Base-by-base conservation (phyloP, 1,284 basidiomycete species). In the Ustilago sp. region DNA sequence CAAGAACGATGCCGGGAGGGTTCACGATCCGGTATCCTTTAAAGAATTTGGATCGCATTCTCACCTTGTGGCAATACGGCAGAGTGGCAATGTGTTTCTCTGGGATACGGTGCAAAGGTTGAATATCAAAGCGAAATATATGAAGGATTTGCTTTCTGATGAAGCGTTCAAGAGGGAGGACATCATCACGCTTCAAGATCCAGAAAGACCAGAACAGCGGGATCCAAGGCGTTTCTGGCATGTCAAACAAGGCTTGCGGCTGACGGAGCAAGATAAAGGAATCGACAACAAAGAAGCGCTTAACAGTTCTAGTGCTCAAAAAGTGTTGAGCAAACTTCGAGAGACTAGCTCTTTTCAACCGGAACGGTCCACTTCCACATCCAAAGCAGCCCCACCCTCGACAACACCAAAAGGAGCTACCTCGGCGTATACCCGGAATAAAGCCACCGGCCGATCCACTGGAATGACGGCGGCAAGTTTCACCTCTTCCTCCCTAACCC, bases 401-500 rank as follows among this genome's bases (percentile, higher is more conserved):
- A 28, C 23, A 32, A 39, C 41, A 15, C 0, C 45, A 0, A 55
- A 53, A 13, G 36, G 47, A 17, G 3, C 63, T 11, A 61, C 17
- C 36, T 55, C 76, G 6, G 72, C 72, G 2, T 64, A 66, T 13
- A 59, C 60, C 2, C 71, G 73, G 32, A 65, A 73, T 61, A 70
- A 77, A 56, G 90, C 93, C 4, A 94, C 94, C 4, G 93, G 94
- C 6, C 94, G 93, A 84, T 94, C 94, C 0, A 94, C 90, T 38
- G 95, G 95, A n/a, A 88, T 92, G 52, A 90, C 94, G 1, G 95
- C 95, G 34, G 96, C 96, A 2, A 94, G 94, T 2, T 88, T 99
- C 55, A 99, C 97, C 0, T 95, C 93, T 3, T 98, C 96, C 0
- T 92, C 94, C 1, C 90, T 95, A 51, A 93, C 93, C 76, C 92